Evolutionary conservation across 2,329 filamentous ascomycete genomes (phyloP), one percentile per base, ranked within the genome.

Genomic region (Fusarium sp.): DNA sequence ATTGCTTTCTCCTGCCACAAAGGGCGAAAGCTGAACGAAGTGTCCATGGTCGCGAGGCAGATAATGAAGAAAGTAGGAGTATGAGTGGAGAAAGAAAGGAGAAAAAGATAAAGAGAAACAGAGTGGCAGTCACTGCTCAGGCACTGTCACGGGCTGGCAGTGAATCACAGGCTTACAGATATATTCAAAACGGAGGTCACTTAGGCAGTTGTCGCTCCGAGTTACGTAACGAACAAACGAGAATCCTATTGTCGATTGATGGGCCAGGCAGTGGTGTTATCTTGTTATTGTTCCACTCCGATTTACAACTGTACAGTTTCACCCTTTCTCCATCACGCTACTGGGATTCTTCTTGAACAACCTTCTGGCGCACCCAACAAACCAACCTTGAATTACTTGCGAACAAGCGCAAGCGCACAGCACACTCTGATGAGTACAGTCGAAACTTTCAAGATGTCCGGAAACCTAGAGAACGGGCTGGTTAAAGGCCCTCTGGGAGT

Each of bases 1-100:
- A 76, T 59, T 15, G 67, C 58, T 13, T 61, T 53, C 20, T 58
- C 44, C 7, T 59, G 58, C 72, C 73, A 77, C 20, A 75, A 47
- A 30, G 74, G 73, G 15, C 54, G 56, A 58, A 77, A 72, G 29
- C 62, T 72, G 58, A 67, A 72, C 15, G 73, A 57, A 43, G 57
- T 74, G 29, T 75, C 73, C 74, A 76, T 76, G 24, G 18, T 46
- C 29, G 16, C 43, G 38, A n/a, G 5, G 10, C 10, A 8, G 27
- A 5, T 40, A 12, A 32, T 22, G 43, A 40, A n/a, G 22, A 15
- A 11, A 30, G 24, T 32, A 32, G 30, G 30, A 32, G 30, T 32
- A 16, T 32, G 8, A 25, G 41, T 43, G 27, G 24, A 15, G 40
- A 5, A 20, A 22, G 38, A 18, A 20, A 62, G 45, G 22, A 56